A percentile compares a stretch with the other conserved stretches of the same genome.
Conservation (phyloP, 345 rosid species). For the Streptanthus diversifolius region DNA sequence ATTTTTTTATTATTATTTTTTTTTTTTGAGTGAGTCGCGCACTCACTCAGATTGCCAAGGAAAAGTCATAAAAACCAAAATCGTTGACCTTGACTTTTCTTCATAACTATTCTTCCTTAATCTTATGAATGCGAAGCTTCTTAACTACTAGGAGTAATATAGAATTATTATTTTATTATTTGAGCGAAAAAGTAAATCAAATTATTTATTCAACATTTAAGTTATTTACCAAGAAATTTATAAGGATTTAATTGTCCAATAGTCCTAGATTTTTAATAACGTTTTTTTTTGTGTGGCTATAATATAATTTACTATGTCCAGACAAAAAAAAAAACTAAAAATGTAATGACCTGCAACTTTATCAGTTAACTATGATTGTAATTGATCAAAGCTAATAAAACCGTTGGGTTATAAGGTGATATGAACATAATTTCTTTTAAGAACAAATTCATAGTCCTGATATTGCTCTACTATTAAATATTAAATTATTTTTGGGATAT, state of each 20-base stretch:
- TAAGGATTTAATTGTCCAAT: not conserved
- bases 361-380: not conserved
- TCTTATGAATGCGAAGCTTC: not conserved
- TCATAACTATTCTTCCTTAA: not conserved
- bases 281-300: not conserved
- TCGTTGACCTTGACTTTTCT: constrained; percentile 19
- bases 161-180: too few relatives aligned
- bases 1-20: not conserved
- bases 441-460: not conserved
- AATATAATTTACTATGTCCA: not conserved
- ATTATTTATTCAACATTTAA: too few relatives aligned
- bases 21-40: not conserved
- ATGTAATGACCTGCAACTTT: not conserved
- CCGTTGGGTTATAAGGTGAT: constrained; percentile 4
- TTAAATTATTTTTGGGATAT: not conserved
- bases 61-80: not conserved
- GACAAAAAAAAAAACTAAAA: not conserved
- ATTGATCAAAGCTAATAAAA: not conserved
- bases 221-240: not conserved
- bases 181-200: too few relatives aligned
- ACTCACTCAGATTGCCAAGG: not conserved
- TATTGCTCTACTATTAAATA: not conserved
- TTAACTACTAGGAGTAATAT: too few relatives aligned
- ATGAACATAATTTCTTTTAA: not conserved
- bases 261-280: not conserved